A percentile compares a stretch with the other conserved stretches of the same genome.
phyloP scores from a whole-genome alignment of 2,329 filamentous ascomycete species.

The Periconia macrospinosa region DNA sequence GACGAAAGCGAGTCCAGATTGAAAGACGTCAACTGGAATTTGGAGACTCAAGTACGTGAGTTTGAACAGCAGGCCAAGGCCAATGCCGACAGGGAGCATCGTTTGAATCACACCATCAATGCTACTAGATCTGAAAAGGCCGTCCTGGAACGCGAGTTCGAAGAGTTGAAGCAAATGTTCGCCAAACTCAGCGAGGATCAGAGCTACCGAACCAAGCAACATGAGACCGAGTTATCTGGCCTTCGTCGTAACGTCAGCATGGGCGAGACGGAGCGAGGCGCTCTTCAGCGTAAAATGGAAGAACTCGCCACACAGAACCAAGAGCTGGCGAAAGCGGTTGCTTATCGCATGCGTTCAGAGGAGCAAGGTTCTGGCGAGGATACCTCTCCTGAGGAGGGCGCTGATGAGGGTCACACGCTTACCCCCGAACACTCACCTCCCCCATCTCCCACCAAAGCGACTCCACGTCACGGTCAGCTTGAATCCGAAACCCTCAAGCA shows the following conservation, averaged over 20 bases:
- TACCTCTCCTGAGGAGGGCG: conserved; percentile 36
- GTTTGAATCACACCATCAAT: conserved; percentile 73
- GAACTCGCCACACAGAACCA: conserved; percentile 88
- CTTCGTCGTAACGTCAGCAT: conserved; percentile 78
- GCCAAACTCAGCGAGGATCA: conserved; percentile 82
- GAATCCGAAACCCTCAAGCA: conserved; percentile 95
- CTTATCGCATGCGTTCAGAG: conserved; percentile 68
- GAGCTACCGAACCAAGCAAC: conserved; percentile 72
- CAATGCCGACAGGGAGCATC: conserved; percentile 78
- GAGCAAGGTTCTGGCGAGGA: conserved; percentile 65
- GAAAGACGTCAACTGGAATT: conserved; percentile 98
- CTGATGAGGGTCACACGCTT: conserved; percentile 60
- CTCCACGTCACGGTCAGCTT: conserved; percentile 86
- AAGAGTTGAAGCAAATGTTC: conserved; percentile 81
- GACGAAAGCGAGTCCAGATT: conserved; percentile 95
- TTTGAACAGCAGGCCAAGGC: conserved; percentile 74
- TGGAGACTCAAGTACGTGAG: conserved; percentile 91
- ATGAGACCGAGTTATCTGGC: conserved; percentile 84
- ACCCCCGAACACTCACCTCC: conserved; percentile 92
- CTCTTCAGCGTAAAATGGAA: conserved; percentile 81
- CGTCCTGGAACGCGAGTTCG: conserved; percentile 78
- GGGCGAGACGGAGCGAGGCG: conserved; percentile 76
- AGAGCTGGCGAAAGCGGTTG: conserved; percentile 83
- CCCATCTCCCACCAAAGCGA: conserved; percentile 85
- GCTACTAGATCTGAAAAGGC: conserved; percentile 74